These are phyloP conservation scores for Globisporangium sylvaticum DNA, from an alignment of 352 stramenopile genomes.

Conservation along the genomic window DNA sequence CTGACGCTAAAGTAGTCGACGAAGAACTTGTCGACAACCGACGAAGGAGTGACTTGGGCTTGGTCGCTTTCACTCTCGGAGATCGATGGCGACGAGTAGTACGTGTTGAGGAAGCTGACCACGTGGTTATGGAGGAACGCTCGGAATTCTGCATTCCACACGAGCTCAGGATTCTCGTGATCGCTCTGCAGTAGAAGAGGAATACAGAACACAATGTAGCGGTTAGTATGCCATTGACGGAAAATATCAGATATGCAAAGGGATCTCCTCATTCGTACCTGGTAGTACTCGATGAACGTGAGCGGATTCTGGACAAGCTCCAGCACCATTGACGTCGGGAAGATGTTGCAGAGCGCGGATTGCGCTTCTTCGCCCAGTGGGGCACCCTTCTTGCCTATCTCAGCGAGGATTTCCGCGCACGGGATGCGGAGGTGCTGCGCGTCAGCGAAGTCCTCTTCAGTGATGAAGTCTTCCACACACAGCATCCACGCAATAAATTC, in stretches of 20 bases:
- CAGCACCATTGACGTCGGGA: constrained; percentile 58
- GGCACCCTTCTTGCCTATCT: constrained; percentile 46
- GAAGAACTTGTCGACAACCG: constrained; percentile 49
- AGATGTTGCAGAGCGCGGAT: constrained; percentile 58
- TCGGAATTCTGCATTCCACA: constrained; percentile 91
- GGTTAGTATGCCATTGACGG: background rate
- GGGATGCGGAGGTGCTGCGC: constrained; percentile 55
- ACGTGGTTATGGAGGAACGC: constrained; percentile 76
- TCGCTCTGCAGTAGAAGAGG: constrained; percentile 65
- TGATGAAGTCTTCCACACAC: constrained; percentile 55
- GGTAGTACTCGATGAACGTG: constrained; percentile 55
- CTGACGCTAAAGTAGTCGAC: constrained; percentile 79
- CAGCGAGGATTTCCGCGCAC: constrained; percentile 54
- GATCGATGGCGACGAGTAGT: constrained; percentile 55
- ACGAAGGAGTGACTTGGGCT: constrained; percentile 21
- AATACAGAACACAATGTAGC: constrained; percentile 4
- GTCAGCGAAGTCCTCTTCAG: constrained; percentile 56
- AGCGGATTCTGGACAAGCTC: constrained; percentile 48
- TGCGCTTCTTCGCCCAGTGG: constrained; percentile 49
- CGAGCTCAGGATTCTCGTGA: constrained; percentile 91
- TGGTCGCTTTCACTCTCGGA: constrained; percentile 36
- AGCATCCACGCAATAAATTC: constrained; percentile 81
- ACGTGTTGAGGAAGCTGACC: constrained; percentile 69
- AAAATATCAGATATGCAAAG: background rate
- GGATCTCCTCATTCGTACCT: constrained; percentile 22